phyloP scores from a whole-genome alignment of 139 green algal species.

The Chlamydomonas sphaeroides region DNA sequence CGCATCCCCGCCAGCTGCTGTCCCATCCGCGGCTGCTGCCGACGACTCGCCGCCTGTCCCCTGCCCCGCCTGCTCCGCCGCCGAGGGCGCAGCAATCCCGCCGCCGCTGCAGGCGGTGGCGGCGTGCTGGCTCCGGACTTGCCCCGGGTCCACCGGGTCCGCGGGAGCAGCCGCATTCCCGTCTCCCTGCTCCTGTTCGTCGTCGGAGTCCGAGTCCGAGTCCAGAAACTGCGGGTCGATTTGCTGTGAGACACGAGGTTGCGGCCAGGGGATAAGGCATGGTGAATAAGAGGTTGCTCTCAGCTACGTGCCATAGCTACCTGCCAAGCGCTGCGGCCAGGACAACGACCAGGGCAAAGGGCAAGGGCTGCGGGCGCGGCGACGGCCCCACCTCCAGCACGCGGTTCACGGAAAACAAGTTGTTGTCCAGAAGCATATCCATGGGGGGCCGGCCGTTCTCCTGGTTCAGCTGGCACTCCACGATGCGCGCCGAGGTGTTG shows the following conservation, averaged over 20 bases:
- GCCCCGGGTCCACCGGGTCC: no score
- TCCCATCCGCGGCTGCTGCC: not conserved
- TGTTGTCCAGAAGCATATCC: slow-evolving; percentile 71
- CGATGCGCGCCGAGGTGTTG: slow-evolving; percentile 76
- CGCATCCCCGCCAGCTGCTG: not conserved
- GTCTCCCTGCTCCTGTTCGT: not conserved
- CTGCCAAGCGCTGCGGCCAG: no score
- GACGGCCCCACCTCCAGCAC: slow-evolving; percentile 64
- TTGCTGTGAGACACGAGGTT: no score
- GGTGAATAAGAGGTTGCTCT: no score
- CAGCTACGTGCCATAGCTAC: no score
- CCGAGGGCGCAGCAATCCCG: no score
- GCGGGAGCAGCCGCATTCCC: not conserved
- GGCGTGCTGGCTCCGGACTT: no score
- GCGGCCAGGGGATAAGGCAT: no score
- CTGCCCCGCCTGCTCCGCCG: not conserved
- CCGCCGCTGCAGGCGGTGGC: no score
- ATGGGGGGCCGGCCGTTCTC: slow-evolving; percentile 45
- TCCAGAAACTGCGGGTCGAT: slow-evolving; percentile 82
- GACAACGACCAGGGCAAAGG: no score
- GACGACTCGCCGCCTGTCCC: not conserved
- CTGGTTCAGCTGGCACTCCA: slow-evolving; percentile 76
- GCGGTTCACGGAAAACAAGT: slow-evolving; percentile 77
- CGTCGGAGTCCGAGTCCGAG: slow-evolving; percentile 55
- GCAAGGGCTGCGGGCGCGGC: no score